Evolutionary conservation across 1,284 basidiomycete genomes (phyloP).

Genomic region (Chondrostereum purpureum): DNA sequence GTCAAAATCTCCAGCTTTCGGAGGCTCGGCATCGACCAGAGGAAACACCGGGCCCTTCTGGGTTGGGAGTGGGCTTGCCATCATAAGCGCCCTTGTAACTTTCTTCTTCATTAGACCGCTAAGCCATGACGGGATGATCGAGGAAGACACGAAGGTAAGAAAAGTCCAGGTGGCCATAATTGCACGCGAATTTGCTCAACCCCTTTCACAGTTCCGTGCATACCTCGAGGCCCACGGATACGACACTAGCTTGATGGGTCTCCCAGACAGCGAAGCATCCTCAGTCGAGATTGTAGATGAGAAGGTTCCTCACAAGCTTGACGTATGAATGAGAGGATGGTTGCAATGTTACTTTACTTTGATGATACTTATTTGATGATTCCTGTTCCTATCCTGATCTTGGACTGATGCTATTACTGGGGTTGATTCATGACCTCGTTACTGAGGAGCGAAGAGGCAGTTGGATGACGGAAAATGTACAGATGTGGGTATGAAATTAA

Average conservation of each 20-base stretch:
- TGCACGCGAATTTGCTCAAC: not conserved
- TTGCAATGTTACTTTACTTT: not conserved
- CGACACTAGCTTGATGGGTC: conserved; percentile 68
- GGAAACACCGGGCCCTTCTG: conserved; percentile 81
- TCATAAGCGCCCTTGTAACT: conserved; percentile 72
- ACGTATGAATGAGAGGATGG: not conserved
- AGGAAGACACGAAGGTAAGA: conserved; percentile 63
- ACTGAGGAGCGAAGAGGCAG: too few relatives aligned
- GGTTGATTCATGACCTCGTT: not conserved
- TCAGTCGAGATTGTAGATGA: not conserved
- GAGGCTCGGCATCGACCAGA: conserved; percentile 36
- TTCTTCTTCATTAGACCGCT: conserved; percentile 74
- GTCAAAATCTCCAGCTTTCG: conserved; percentile 42
- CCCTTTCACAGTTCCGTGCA: conserved; percentile 55
- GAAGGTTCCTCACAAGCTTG: not conserved
- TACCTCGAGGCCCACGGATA: conserved; percentile 75
- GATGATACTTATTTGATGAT: not conserved
- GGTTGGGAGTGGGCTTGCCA: conserved; percentile 71
- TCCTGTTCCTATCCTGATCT: not conserved
- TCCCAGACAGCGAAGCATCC: conserved; percentile 18
- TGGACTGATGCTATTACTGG: not conserved
- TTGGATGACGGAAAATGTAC: conserved; percentile 1
- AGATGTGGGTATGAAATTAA: conserved; percentile 4
- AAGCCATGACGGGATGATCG: conserved; percentile 70
- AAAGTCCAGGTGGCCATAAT: conserved; percentile 1